Conservation (phyloP, 2,329 filamentous ascomycete genomes). For the Emergomyces orientalis region DNA sequence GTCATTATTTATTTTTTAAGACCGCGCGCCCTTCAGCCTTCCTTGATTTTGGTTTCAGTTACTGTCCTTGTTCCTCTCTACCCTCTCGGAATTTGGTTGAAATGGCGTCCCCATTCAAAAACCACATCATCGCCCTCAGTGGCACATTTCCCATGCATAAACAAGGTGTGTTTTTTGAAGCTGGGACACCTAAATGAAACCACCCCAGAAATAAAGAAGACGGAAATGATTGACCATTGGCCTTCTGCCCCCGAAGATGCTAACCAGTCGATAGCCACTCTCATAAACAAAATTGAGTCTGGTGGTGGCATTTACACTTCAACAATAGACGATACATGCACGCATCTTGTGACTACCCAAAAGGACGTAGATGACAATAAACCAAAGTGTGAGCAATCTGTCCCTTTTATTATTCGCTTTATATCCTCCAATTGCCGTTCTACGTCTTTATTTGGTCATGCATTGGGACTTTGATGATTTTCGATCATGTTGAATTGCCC, state of each 20-base stretch:
- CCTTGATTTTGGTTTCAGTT: background rate
- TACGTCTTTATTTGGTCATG: background rate
- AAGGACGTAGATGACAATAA: slow-evolving; percentile 30
- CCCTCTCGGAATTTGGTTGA: slow-evolving; percentile 1
- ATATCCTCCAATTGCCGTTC: slow-evolving; percentile 5
- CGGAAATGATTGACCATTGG: background rate
- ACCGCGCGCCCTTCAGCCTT: background rate
- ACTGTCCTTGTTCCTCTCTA: background rate
- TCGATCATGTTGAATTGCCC: background rate
- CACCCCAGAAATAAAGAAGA: background rate
- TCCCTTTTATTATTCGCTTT: background rate
- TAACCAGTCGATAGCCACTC: slow-evolving; percentile 18
- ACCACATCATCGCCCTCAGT: slow-evolving; percentile 45
- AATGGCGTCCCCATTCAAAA: slow-evolving; percentile 25
- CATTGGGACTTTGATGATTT: background rate
- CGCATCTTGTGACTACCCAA: slow-evolving; percentile 31
- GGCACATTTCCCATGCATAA: slow-evolving; percentile 50
- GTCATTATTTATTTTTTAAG: background rate
- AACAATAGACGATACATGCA: slow-evolving; percentile 26
- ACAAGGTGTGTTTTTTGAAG: slow-evolving; percentile 35
- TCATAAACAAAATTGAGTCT: slow-evolving; percentile 26
- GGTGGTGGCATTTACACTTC: slow-evolving; percentile 28
- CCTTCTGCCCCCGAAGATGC: background rate
- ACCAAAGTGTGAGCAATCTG: slow-evolving; percentile 26
- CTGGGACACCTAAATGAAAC: background rate